phyloP scores from a whole-genome alignment of 1,139 yeast species.

The Debaryomyces robertsiae region DNA sequence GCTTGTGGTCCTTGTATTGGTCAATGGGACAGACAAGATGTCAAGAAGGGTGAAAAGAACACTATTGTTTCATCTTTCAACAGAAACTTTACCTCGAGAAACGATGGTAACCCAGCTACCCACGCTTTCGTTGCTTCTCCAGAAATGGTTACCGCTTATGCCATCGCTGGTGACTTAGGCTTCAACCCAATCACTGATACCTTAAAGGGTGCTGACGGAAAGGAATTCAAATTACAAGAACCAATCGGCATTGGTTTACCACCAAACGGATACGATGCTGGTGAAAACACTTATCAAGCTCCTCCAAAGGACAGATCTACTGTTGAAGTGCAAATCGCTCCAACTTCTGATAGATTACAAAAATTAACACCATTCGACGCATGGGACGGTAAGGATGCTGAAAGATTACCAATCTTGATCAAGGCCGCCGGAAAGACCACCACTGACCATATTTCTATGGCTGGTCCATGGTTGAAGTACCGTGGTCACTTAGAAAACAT shows the following conservation, averaged over 20 bases:
- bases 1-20: conserved; percentile 99
- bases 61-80: conserved; percentile 98
- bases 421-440: conserved; percentile 98
- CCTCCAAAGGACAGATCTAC: conserved; percentile 87
- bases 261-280: conserved; percentile 87
- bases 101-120: conserved; percentile 98
- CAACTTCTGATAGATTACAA: conserved; percentile 70
- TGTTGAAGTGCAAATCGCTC: conserved; percentile 76
- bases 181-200: conserved; percentile 98
- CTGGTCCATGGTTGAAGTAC: conserved; percentile 99
- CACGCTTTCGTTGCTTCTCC: conserved; percentile 99
- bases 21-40: conserved; percentile 99
- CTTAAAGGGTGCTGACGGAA: conserved; percentile 91
- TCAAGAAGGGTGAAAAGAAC: conserved; percentile 97
- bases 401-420: conserved; percentile 87
- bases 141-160: conserved; percentile 94
- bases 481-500: conserved; percentile 99
- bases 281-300: conserved; percentile 96
- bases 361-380: conserved; percentile 53
- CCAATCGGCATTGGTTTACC: conserved; percentile 96
- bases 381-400: conserved; percentile 97
- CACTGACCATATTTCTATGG: conserved; percentile 99
- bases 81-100: conserved; percentile 99
- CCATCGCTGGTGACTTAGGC: conserved; percentile 96
- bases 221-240: conserved; percentile 88